A percentile compares a stretch with the other conserved stretches of the same genome.
These are phyloP conservation scores for Pythium sukuiense DNA, from an alignment of 352 stramenopile genomes.

Conservation along the genomic window DNA sequence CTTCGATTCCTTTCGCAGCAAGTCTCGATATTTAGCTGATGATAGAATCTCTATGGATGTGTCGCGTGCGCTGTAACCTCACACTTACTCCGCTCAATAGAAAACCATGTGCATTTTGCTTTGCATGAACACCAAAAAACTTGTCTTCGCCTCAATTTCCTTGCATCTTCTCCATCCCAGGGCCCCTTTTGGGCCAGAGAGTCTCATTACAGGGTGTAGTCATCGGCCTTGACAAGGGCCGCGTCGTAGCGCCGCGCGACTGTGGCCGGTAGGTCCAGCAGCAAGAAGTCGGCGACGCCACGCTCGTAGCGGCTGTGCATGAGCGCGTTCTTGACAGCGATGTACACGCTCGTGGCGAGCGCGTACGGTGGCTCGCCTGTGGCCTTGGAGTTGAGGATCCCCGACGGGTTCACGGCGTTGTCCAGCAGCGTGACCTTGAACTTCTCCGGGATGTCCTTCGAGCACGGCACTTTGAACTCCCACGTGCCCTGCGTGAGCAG, in stretches of 20 bases:
- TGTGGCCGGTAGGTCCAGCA: slow-evolving; percentile 45
- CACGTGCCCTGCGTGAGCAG: slow-evolving; percentile 47
- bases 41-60: slow-evolving; percentile 34
- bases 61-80: slow-evolving; percentile 31
- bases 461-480: slow-evolving; percentile 52
- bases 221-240: slow-evolving; percentile 23
- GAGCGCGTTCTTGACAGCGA: slow-evolving; percentile 43
- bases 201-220: slow-evolving; percentile 30
- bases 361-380: slow-evolving; percentile 48
- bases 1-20: slow-evolving; percentile 32
- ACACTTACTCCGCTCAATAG: slow-evolving; percentile 20
- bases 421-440: slow-evolving; percentile 49
- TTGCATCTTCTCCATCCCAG: not conserved
- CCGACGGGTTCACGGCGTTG: slow-evolving; percentile 30
- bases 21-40: slow-evolving; percentile 35
- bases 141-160: not conserved
- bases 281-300: slow-evolving; percentile 34
- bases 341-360: slow-evolving; percentile 40
- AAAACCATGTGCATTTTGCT: slow-evolving; percentile 6
- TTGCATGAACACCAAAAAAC: slow-evolving; percentile 12
- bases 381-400: slow-evolving; percentile 48
- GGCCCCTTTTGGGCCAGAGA: too few relatives aligned
- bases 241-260: slow-evolving; percentile 40
- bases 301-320: slow-evolving; percentile 36
- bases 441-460: slow-evolving; percentile 41